Evolutionary conservation across 2,329 filamentous ascomycete species (phyloP).

Genomic region (Teratosphaeria viscida): DNA sequence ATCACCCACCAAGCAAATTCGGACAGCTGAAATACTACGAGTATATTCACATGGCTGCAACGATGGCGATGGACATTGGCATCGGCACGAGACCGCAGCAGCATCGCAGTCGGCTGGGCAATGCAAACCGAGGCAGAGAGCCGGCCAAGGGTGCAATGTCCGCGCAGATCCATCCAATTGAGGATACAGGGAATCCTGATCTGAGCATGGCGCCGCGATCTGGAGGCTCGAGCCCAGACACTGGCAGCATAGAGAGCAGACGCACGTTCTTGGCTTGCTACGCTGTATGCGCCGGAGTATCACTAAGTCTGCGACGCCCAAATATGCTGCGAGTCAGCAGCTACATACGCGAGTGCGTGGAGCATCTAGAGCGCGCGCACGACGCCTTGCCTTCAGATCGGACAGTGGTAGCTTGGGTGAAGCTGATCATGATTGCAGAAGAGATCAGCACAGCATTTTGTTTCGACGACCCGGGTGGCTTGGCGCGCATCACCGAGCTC

Average conservation of each 20-base stretch:
- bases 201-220: slow-evolving; percentile 15
- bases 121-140: slow-evolving; percentile 2
- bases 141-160: not conserved
- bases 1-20: slow-evolving; percentile 39
- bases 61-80: slow-evolving; percentile 40
- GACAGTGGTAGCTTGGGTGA: slow-evolving; percentile 49
- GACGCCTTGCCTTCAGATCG: slow-evolving; percentile 48
- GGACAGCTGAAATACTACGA: slow-evolving; percentile 39
- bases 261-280: slow-evolving; percentile 52
- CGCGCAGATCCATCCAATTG: slow-evolving; percentile 11
- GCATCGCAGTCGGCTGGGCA: slow-evolving; percentile 7
- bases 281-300: slow-evolving; percentile 48
- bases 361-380: slow-evolving; percentile 43
- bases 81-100: slow-evolving; percentile 14
- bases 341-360: slow-evolving; percentile 52
- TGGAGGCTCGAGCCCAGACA: slow-evolving; percentile 31
- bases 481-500: slow-evolving; percentile 46
- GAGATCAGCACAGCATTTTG: slow-evolving; percentile 57
- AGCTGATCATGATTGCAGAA: slow-evolving; percentile 54
- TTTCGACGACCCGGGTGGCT: slow-evolving; percentile 51
- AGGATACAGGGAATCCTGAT: slow-evolving; percentile 18
- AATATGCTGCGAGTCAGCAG: slow-evolving; percentile 50
- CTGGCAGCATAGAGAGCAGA: slow-evolving; percentile 45
- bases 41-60: slow-evolving; percentile 42
- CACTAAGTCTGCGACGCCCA: slow-evolving; percentile 52